Conservation (phyloP, 352 stramenopile genomes). For the Phytophthora fragariae region DNA sequence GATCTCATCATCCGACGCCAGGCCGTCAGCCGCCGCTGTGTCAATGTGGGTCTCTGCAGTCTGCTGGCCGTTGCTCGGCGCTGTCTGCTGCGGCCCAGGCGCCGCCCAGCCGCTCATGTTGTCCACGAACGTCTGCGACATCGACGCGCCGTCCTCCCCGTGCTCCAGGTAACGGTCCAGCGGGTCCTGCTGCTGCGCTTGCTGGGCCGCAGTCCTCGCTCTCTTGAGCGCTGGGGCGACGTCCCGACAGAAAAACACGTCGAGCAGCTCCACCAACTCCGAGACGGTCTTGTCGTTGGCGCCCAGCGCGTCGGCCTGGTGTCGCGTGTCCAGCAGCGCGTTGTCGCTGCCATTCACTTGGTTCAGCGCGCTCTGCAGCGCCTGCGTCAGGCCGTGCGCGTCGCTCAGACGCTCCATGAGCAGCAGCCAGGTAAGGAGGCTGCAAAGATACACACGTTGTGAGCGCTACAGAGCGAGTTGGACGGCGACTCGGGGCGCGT, state of each 20-base stretch:
- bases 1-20: conserved; percentile 24
- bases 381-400: conserved; percentile 17
- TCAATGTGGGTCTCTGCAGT: background rate
- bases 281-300: conserved; percentile 31
- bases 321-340: conserved; percentile 14
- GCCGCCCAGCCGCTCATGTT: conserved; percentile 46
- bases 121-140: conserved; percentile 46
- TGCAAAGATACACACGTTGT: conserved; percentile 19
- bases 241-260: conserved; percentile 43
- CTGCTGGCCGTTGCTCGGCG: conserved; percentile 6
- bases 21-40: background rate
- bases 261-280: conserved; percentile 28
- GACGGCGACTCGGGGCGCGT: too few species aligned
- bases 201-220: conserved; percentile 8
- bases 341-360: background rate
- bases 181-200: conserved; percentile 10
- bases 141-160: conserved; percentile 24
- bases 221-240: conserved; percentile 36
- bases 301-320: conserved; percentile 28
- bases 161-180: conserved; percentile 45
- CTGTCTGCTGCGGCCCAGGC: conserved; percentile 11
- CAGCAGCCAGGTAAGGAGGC: conserved; percentile 44
- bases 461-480: background rate
- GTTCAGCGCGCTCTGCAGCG: conserved; percentile 23
- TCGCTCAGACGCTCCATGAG: conserved; percentile 45